These are phyloP conservation scores for Pyrus communis DNA, from an alignment of 306 rosid species.

Conservation along the genomic window DNA sequence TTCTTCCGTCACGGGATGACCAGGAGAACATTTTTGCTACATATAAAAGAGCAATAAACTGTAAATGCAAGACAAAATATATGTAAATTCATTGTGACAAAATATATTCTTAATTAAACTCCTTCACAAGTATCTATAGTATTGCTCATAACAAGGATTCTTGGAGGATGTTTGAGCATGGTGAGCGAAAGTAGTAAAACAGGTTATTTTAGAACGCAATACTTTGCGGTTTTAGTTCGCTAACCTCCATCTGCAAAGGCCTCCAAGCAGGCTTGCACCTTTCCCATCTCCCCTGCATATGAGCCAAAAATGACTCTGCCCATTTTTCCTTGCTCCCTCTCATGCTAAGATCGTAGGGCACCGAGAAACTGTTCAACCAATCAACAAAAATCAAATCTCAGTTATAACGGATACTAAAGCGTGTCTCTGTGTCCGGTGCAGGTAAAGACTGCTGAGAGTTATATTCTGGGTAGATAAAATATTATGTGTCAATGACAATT, in stretches of 20 bases:
- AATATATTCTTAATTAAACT: not conserved
- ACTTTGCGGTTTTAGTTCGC: conserved; percentile 64
- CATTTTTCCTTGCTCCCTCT: conserved; percentile 67
- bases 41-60: not conserved
- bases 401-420: not conserved
- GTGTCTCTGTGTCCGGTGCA: not conserved
- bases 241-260: conserved; percentile 61
- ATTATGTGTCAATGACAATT: not conserved
- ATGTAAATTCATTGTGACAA: not conserved
- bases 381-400: not conserved
- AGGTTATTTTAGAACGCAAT: conserved; percentile 45
- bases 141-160: not conserved
- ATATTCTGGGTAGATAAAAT: too few relatives aligned
- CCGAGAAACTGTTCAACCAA: conserved; percentile 55
- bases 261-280: conserved; percentile 63
- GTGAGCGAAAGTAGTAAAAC: not conserved
- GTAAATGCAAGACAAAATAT: not conserved
- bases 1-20: too few relatives aligned
- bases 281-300: conserved; percentile 61
- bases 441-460: not conserved
- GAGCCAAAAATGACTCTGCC: conserved; percentile 56
- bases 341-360: conserved; percentile 72
- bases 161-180: not conserved
- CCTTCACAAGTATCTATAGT: not conserved
- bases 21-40: too few relatives aligned